phyloP scores from a whole-genome alignment of 305 asterid species.

The Plantago coronopus region DNA sequence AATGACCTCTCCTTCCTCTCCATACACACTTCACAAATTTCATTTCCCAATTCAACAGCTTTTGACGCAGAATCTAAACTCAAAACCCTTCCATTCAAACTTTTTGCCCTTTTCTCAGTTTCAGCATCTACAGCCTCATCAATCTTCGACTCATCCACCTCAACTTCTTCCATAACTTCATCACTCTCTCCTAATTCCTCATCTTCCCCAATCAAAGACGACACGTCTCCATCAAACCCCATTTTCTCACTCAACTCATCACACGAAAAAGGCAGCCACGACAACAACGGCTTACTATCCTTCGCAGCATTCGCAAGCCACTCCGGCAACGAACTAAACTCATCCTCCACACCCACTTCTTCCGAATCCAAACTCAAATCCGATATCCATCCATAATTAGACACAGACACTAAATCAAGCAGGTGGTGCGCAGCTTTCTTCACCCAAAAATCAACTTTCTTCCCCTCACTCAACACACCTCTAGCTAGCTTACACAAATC shows the following conservation, averaged over 20 bases:
- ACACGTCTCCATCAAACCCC: slow-evolving; percentile 26
- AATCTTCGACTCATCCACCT: slow-evolving; percentile 20
- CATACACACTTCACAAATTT: slow-evolving; percentile 42
- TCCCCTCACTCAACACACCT: slow-evolving; percentile 35
- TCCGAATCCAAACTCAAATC: slow-evolving; percentile 43
- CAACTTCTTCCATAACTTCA: slow-evolving; percentile 35
- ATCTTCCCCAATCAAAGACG: slow-evolving; percentile 25
- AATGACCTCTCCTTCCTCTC: slow-evolving; percentile 30
- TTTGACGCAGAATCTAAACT: slow-evolving; percentile 36
- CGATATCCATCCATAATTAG: slow-evolving; percentile 51
- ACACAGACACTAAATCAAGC: slow-evolving; percentile 50
- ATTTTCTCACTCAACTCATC: slow-evolving; percentile 30
- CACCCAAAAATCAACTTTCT: slow-evolving; percentile 63
- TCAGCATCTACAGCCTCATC: slow-evolving; percentile 32
- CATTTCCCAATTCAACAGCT: slow-evolving; percentile 41
- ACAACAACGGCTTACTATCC: slow-evolving; percentile 39
- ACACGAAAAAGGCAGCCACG: slow-evolving; percentile 67
- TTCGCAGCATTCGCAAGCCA: slow-evolving; percentile 53
- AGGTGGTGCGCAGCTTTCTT: slow-evolving; percentile 61
- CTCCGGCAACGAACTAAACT: slow-evolving; percentile 45
- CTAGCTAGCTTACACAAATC: slow-evolving; percentile 56
- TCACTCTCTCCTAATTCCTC: slow-evolving; percentile 28
- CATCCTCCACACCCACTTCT: slow-evolving; percentile 38
- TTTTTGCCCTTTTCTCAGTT: slow-evolving; percentile 34
- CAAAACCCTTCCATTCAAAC: slow-evolving; percentile 34